Conservation (phyloP, 2,329 filamentous ascomycete genomes). For the Fusarium mexicanum region DNA sequence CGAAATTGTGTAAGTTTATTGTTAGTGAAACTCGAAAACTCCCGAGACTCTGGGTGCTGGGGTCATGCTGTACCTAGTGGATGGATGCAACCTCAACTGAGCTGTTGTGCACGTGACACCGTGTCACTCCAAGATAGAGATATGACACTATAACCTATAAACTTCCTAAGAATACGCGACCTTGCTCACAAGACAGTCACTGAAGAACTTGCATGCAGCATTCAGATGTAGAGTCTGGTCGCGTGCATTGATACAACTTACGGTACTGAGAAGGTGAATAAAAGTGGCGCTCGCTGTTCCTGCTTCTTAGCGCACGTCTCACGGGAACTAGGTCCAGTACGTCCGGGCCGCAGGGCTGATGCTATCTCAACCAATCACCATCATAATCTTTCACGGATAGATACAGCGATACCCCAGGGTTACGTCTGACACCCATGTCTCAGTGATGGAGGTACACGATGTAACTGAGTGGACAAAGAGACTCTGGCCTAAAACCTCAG, state of each 20-base stretch:
- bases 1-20: background rate
- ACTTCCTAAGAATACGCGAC: too few species aligned
- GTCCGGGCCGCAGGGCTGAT: slow-evolving; percentile 11
- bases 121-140: background rate
- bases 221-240: background rate
- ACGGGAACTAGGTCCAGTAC: slow-evolving; percentile 13
- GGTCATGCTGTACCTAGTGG: background rate
- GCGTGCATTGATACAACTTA: background rate
- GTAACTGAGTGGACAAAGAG: slow-evolving; percentile 9
- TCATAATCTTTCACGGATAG: background rate
- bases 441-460: background rate
- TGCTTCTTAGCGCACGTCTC: slow-evolving; percentile 27
- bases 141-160: background rate
- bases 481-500: background rate
- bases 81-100: background rate
- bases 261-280: background rate
- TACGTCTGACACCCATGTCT: background rate
- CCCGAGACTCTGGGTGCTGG: background rate
- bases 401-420: background rate
- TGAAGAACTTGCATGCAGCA: background rate
- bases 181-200: background rate
- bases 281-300: slow-evolving; percentile 16
- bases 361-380: slow-evolving; percentile 19
- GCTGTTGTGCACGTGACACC: background rate
- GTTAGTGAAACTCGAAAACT: background rate